A percentile compares a stretch with the other conserved stretches of the same genome.
phyloP scores from a whole-genome alignment of 148 eudicot genomes.

The Heliamphora exappendiculata region DNA sequence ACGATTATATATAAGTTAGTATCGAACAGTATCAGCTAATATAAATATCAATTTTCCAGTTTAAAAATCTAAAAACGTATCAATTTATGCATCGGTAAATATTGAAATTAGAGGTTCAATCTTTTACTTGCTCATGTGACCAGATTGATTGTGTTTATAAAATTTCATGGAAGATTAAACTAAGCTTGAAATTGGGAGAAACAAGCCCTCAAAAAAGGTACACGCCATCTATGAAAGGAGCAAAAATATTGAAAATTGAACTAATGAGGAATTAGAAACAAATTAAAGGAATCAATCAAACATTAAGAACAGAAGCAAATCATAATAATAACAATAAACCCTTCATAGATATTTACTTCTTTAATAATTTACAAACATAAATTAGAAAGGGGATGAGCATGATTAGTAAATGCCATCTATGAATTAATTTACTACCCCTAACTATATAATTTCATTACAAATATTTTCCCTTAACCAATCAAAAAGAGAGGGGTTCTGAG shows the following conservation, averaged over 20 bases:
- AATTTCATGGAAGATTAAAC: not conserved
- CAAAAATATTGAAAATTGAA: no score
- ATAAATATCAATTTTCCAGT: no score
- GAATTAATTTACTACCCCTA: not conserved
- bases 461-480: constrained; percentile 20
- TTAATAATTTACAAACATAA: constrained; percentile 7
- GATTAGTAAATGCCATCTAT: constrained; percentile 3
- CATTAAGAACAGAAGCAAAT: constrained; percentile 9
- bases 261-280: not conserved
- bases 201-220: no score
- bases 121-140: no score
- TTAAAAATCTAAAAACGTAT: no score
- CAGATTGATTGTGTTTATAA: not conserved
- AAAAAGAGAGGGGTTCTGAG: constrained; percentile 12
- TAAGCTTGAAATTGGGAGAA: not conserved
- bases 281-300: not conserved
- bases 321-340: constrained; percentile 13
- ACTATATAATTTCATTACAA: not conserved
- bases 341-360: not conserved
- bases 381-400: constrained; percentile 3
- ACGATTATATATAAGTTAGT: no score
- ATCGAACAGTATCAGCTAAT: no score
- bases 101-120: no score
- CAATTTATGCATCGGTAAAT: no score
- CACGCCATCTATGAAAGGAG: no score